These are phyloP conservation scores for Globisporangium splendens DNA, from an alignment of 352 stramenopile species.

Conservation along the genomic window DNA sequence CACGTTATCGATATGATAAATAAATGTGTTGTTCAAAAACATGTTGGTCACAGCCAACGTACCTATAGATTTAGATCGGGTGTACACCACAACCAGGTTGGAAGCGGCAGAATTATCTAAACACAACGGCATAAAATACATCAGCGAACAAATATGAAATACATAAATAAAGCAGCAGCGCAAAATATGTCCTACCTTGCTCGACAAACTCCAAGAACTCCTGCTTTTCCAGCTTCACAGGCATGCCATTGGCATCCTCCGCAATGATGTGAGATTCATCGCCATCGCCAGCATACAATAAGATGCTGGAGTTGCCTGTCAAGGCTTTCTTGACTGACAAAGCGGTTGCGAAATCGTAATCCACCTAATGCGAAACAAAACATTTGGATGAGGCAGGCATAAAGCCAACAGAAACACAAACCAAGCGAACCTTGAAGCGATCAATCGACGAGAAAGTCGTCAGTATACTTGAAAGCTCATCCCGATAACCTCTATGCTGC, in stretches of 20 bases:
- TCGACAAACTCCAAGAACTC: conserved; percentile 27
- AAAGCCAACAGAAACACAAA: neutral
- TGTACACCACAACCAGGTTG: conserved; percentile 39
- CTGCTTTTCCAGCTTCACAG: conserved; percentile 21
- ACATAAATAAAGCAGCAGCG: neutral
- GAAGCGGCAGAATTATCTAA: conserved; percentile 3
- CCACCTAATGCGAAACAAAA: conserved; percentile 17
- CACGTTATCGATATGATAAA: neutral
- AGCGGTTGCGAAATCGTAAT: conserved; percentile 28
- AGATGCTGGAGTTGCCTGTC: conserved; percentile 24
- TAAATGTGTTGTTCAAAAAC: neutral
- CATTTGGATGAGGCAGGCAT: neutral
- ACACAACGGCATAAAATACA: neutral
- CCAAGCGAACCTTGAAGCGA: conserved; percentile 31
- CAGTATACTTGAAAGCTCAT: conserved; percentile 52
- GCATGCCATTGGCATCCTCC: conserved; percentile 33
- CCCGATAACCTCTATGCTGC: conserved; percentile 28
- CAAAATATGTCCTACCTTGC: conserved; percentile 17
- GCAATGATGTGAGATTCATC: conserved; percentile 28
- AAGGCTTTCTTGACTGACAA: conserved; percentile 30
- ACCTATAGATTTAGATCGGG: conserved; percentile 28
- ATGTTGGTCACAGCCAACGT: neutral
- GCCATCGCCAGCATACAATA: conserved; percentile 41
- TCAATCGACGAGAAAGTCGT: conserved; percentile 35
- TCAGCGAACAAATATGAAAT: too few species aligned